phyloP scores from a whole-genome alignment of 2,329 filamentous ascomycete genomes.

The Fusarium acutatum region DNA sequence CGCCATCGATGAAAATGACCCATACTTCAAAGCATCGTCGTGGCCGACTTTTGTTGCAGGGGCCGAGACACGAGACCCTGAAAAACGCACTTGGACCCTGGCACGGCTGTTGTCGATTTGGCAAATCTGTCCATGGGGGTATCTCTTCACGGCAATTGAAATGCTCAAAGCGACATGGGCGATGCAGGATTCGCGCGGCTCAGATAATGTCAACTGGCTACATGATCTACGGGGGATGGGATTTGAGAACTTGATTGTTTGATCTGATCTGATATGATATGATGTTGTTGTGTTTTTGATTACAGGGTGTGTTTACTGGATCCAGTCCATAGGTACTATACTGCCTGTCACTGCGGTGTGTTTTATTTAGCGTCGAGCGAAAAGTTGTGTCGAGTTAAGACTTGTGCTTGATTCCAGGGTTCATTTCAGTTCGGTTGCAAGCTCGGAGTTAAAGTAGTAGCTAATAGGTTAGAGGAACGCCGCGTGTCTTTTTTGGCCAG shows the following conservation, averaged over 20 bases:
- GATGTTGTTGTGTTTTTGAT: not conserved
- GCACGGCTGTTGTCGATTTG: slow-evolving; percentile 56
- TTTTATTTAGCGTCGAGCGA: slow-evolving; percentile 19
- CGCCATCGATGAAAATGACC: slow-evolving; percentile 56
- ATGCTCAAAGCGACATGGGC: slow-evolving; percentile 58
- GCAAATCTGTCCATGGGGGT: slow-evolving; percentile 59
- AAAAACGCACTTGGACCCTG: slow-evolving; percentile 61
- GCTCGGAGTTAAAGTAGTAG: slow-evolving; percentile 14
- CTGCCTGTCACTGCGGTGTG: not conserved
- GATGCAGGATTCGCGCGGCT: slow-evolving; percentile 48
- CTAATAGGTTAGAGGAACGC: slow-evolving; percentile 15
- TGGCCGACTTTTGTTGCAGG: slow-evolving; percentile 68
- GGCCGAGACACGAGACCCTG: slow-evolving; percentile 59
- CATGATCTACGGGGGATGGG: slow-evolving; percentile 53
- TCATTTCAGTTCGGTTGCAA: slow-evolving; percentile 11
- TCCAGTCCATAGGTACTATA: slow-evolving; percentile 17
- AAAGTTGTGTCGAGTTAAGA: slow-evolving; percentile 24
- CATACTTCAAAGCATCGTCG: slow-evolving; percentile 67
- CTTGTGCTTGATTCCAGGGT: slow-evolving; percentile 17
- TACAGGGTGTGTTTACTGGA: slow-evolving; percentile 1
- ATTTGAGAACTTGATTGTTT: slow-evolving; percentile 59
- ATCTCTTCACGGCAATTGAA: slow-evolving; percentile 60
- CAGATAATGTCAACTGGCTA: slow-evolving; percentile 50
- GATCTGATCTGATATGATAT: slow-evolving; percentile 6
- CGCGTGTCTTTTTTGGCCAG: slow-evolving; percentile 19